Evolutionary conservation across 1,284 basidiomycete genomes (phyloP).

Genomic region (Albatrellus sp.): DNA sequence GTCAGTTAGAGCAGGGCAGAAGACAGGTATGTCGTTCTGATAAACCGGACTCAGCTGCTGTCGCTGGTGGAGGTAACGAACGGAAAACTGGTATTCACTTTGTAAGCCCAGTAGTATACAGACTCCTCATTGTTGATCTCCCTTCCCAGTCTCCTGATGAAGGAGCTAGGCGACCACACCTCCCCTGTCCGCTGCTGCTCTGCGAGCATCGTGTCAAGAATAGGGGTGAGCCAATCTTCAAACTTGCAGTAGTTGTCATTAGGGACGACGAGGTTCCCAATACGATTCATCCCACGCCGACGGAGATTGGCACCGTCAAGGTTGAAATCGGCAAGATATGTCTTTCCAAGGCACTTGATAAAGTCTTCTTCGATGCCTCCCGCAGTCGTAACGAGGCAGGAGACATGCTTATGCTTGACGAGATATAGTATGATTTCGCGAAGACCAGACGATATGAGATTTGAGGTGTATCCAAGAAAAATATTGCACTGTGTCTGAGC

Average conservation of each 20-base stretch:
- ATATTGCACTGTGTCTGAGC: conserved; percentile 69
- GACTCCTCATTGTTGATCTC: conserved; percentile 97
- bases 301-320: conserved; percentile 85
- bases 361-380: conserved; percentile 99
- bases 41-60: conserved; percentile 16
- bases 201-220: conserved; percentile 82
- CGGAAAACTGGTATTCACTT: conserved; percentile 46
- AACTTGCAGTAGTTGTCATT: conserved; percentile 99
- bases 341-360: conserved; percentile 96
- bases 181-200: conserved; percentile 74
- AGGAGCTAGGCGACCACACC: conserved; percentile 92
- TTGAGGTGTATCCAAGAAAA: conserved; percentile 97
- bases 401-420: conserved; percentile 87
- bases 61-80: conserved; percentile 4
- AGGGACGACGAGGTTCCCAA: conserved; percentile 95
- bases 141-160: conserved; percentile 85
- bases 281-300: conserved; percentile 86
- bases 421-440: conserved; percentile 90
- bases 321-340: conserved; percentile 90
- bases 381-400: conserved; percentile 91
- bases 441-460: conserved; percentile 94
- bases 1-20: conserved; percentile 96
- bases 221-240: conserved; percentile 96
- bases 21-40: conserved; percentile 96
- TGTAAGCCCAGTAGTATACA: conserved; percentile 98